Evolutionary conservation across 129 eudicot genomes (phyloP), one percentile per base, ranked within the genome.

Genomic region (Flaveria brownii): DNA sequence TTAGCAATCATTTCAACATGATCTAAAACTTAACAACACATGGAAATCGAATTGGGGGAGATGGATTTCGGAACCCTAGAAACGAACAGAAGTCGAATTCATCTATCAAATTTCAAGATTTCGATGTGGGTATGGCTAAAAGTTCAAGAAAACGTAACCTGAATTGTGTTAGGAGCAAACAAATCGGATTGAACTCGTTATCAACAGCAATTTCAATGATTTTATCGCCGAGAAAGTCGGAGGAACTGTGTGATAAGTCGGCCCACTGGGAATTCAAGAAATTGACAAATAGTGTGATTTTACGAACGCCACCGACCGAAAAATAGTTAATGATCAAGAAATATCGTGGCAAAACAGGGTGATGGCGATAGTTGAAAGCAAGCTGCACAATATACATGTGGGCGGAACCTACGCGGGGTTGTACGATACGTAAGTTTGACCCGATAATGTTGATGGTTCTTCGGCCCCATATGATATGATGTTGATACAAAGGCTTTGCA

Each of bases 341-440:
- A 73, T 49, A 51, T 20, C 55, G 28, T 52, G 64, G 54, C 26
- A 9, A 52, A 47, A 72, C 2, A 71, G 33, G 82, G 26, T 61
- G 71, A 30, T 0, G 30, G 13, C 7, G 50, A 6, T 30, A 36
- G 39, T 54, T 9, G 28, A 14, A 60, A 74, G 42, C 5, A 15
- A 15, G 77, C 20, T 17, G 73, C 83, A 80, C 61, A 60, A 80
- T 2, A 73, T 73, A 55, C 79, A 80, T 78, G 84, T 80, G 84
- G 79, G 36, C 70, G 70, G 54, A 73, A 80, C 43, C 20, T 10
- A 80, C 74, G 70, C 75, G 79, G 75, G 63, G 14, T 65, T n/a
- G 42, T 49, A 59, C 51, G 45, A 36, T 52, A 50, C 68, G 52
- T 18, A 63, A 42, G 45, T 80, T 80, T 80, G 84, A 80, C 84